These are phyloP conservation scores for Ciborinia camelliae DNA, from an alignment of 2,329 filamentous ascomycete species.

Conservation along the genomic window DNA sequence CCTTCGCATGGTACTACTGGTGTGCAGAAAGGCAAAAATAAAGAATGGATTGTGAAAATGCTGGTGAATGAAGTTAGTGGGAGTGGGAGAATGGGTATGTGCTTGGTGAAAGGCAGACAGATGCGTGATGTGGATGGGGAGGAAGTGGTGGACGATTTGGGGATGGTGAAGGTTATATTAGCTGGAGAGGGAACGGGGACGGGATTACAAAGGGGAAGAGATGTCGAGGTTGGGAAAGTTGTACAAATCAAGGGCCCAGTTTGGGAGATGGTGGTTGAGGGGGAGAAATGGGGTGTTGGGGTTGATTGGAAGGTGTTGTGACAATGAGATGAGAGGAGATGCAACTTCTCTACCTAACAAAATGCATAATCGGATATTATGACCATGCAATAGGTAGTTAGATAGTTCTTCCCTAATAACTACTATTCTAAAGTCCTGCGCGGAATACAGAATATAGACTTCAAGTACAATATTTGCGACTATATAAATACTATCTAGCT, in stretches of 20 bases:
- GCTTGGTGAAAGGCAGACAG: constrained; percentile 32
- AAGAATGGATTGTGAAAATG: constrained; percentile 34
- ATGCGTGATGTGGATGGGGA: constrained; percentile 20
- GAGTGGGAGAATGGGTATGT: constrained; percentile 30
- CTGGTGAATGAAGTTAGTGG: constrained; percentile 33
- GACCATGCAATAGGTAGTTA: neutral
- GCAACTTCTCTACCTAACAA: neutral
- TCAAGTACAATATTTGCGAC: too few species aligned
- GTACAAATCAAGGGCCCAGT: constrained; percentile 37
- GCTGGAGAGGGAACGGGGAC: constrained; percentile 34
- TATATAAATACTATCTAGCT: too few species aligned
- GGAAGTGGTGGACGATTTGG: constrained; percentile 26
- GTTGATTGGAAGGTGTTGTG: constrained; percentile 37
- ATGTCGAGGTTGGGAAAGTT: constrained; percentile 28
- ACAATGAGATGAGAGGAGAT: constrained; percentile 19
- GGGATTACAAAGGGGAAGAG: constrained; percentile 32
- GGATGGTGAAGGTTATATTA: constrained; percentile 31
- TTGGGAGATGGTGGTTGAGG: constrained; percentile 37
- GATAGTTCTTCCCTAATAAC: too few species aligned
- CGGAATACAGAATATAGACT: too few species aligned
- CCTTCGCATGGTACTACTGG: constrained; percentile 13
- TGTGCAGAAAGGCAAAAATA: constrained; percentile 15
- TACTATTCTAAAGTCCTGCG: too few species aligned
- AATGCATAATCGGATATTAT: neutral
- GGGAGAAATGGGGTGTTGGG: constrained; percentile 37